phyloP scores from a whole-genome alignment of 768 basidiomycete species.

The Serendipita sp. region DNA sequence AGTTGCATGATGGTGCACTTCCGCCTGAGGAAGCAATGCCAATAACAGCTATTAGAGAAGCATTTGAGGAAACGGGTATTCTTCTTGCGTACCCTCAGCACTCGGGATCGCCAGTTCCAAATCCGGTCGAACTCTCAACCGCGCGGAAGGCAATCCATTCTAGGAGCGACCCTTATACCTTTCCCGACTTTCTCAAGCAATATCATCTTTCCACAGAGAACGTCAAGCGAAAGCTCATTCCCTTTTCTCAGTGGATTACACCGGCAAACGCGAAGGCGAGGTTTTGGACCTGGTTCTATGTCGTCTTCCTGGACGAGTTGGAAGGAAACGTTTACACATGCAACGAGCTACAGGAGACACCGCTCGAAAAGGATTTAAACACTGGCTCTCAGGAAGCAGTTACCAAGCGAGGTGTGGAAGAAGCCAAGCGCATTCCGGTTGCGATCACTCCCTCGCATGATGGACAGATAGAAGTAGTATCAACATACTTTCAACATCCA shows the following conservation, averaged over 20 bases:
- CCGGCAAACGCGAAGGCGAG: constrained; percentile 42
- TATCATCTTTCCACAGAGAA: constrained; percentile 30
- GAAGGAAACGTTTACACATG: constrained; percentile 27
- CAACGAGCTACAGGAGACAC: not conserved
- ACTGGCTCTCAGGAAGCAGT: not conserved
- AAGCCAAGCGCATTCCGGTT: not conserved
- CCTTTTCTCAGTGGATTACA: constrained; percentile 63
- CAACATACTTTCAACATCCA: not conserved
- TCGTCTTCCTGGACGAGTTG: constrained; percentile 40
- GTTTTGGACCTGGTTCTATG: constrained; percentile 55
- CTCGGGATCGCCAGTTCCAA: constrained; percentile 6
- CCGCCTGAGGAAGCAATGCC: constrained; percentile 21
- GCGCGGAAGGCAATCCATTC: constrained; percentile 42
- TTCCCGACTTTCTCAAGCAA: constrained; percentile 29
- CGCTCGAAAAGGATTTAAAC: not conserved
- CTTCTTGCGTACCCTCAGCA: constrained; percentile 33
- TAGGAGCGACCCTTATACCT: constrained; percentile 30
- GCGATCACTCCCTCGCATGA: not conserved
- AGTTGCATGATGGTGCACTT: constrained; percentile 31
- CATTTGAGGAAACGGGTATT: constrained; percentile 61
- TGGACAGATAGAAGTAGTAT: not conserved
- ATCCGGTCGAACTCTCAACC: constrained; percentile 24
- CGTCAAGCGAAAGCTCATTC: constrained; percentile 30
- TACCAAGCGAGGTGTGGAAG: not conserved
- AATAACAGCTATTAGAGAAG: constrained; percentile 57